Conservation (phyloP, 345 rosid species). For the Viola odorata region DNA sequence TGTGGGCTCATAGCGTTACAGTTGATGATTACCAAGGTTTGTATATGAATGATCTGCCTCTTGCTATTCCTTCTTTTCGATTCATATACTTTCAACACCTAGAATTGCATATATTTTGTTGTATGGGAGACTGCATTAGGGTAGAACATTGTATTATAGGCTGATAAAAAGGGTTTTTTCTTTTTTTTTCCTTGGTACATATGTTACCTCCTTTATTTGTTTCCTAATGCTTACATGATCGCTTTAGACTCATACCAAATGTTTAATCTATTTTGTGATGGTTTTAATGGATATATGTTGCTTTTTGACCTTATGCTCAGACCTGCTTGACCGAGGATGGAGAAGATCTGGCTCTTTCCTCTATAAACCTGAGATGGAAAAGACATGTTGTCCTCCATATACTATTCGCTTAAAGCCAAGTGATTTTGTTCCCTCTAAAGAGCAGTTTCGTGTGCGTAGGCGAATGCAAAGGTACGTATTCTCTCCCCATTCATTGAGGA, state of each 20-base stretch:
- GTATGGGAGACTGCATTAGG: no score
- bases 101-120: no score
- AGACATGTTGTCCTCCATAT: slow-evolving; percentile 92
- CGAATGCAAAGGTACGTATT: slow-evolving; percentile 59
- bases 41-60: slow-evolving; percentile 8
- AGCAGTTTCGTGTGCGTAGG: slow-evolving; percentile 62
- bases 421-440: slow-evolving; percentile 72
- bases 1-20: slow-evolving; percentile 51
- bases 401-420: slow-evolving; percentile 77
- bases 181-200: background rate
- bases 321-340: slow-evolving; percentile 95
- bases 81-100: background rate
- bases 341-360: slow-evolving; percentile 82
- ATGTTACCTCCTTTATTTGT: no score
- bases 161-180: background rate
- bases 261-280: background rate
- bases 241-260: background rate
- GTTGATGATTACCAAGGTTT: slow-evolving; percentile 95
- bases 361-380: slow-evolving; percentile 89
- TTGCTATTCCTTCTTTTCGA: slow-evolving; percentile 3
- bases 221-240: background rate
- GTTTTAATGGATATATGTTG: background rate
- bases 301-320: slow-evolving; percentile 30
- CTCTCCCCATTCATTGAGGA: background rate
- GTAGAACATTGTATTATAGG: background rate